These are phyloP conservation scores for Lactifluus volemus DNA, from an alignment of 768 basidiomycete species.

Conservation along the genomic window DNA sequence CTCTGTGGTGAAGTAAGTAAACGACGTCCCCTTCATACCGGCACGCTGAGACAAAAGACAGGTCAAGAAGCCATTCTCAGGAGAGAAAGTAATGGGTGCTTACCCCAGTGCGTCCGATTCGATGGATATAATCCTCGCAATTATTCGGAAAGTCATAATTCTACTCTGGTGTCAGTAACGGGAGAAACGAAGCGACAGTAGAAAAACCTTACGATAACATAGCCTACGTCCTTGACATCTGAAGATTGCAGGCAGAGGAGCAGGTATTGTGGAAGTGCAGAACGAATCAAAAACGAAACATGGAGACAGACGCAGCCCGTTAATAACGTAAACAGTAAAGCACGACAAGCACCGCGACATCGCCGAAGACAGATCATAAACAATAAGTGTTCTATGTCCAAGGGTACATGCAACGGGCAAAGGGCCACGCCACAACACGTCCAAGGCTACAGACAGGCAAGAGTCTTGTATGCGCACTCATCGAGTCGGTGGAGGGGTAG, in stretches of 20 bases:
- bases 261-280: slow-evolving; percentile 21
- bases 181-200: slow-evolving; percentile 1
- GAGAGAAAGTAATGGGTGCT: slow-evolving; percentile 17
- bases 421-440: slow-evolving; percentile 34
- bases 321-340: slow-evolving; percentile 34
- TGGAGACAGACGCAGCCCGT: slow-evolving; percentile 36
- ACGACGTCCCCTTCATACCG: slow-evolving; percentile 84
- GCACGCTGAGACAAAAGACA: slow-evolving; percentile 51
- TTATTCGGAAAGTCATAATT: slow-evolving; percentile 98
- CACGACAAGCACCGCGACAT: slow-evolving; percentile 44
- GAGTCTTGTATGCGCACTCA: slow-evolving; percentile 37
- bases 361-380: slow-evolving; percentile 29
- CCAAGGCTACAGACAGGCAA: slow-evolving; percentile 46
- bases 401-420: slow-evolving; percentile 31
- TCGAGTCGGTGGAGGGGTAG: slow-evolving; percentile 32
- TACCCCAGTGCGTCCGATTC: slow-evolving; percentile 96
- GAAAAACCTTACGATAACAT: slow-evolving; percentile 71
- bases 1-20: slow-evolving; percentile 95
- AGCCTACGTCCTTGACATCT: slow-evolving; percentile 99
- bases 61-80: neutral
- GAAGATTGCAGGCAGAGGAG: slow-evolving; percentile 26
- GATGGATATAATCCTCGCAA: slow-evolving; percentile 97
- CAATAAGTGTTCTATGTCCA: slow-evolving; percentile 29
- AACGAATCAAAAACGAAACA: slow-evolving; percentile 25
- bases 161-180: slow-evolving; percentile 31